Evolutionary conservation across 805 yeast genomes (phyloP).

Genomic region (Pichia heedii): DNA sequence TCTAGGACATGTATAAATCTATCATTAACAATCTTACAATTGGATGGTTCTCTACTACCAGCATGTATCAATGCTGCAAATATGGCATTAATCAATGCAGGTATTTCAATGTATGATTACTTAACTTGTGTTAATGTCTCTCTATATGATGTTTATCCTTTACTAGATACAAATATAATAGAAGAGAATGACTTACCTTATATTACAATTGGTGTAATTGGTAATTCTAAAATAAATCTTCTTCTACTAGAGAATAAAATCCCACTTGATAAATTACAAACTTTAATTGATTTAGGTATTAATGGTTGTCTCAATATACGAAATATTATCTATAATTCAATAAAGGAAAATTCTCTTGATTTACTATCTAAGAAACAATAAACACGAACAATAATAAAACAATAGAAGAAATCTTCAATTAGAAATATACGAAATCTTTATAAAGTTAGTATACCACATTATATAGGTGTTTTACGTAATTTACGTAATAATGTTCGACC

Average conservation of each 20-base stretch:
- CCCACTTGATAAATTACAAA: conserved; percentile 72
- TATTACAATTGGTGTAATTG: conserved; percentile 77
- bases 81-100: conserved; percentile 88
- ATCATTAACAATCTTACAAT: conserved; percentile 66
- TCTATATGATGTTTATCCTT: conserved; percentile 60
- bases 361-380: conserved; percentile 20
- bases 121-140: conserved; percentile 78
- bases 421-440: no score
- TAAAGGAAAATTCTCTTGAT: conserved; percentile 64
- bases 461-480: conserved; percentile 14
- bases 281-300: conserved; percentile 69
- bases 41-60: conserved; percentile 85
- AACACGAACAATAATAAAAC: no score
- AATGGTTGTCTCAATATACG: conserved; percentile 80
- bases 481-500: conserved; percentile 20
- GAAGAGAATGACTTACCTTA: conserved; percentile 81
- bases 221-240: conserved; percentile 71
- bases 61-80: conserved; percentile 79
- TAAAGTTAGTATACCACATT: no score
- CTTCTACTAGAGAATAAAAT: conserved; percentile 74
- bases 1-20: conserved; percentile 79
- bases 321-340: conserved; percentile 78
- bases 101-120: conserved; percentile 88
- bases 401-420: no score
- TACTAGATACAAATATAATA: conserved; percentile 70